Conservation (phyloP, 2,329 filamentous ascomycete species). For the Leptographium lundbergii region DNA sequence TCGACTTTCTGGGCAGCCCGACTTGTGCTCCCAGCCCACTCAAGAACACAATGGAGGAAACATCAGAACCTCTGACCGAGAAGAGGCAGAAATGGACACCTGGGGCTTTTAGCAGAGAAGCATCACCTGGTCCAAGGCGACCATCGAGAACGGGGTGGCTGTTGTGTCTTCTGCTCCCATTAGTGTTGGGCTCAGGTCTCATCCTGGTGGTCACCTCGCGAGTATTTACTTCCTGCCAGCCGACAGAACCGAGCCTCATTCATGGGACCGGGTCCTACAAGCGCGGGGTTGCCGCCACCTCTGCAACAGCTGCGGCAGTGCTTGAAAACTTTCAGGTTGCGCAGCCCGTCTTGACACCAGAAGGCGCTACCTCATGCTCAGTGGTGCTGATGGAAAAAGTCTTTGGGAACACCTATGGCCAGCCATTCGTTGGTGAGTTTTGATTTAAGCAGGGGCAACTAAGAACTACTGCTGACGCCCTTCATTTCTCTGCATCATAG, state of each 20-base stretch:
- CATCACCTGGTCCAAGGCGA: too few species aligned
- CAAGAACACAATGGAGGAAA: neutral
- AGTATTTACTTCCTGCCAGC: neutral
- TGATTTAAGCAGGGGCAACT: slow-evolving; percentile 13
- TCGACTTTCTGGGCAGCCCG: too few species aligned
- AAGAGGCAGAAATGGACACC: neutral
- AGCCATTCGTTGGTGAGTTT: slow-evolving; percentile 52
- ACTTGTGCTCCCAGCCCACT: neutral
- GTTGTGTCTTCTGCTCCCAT: neutral
- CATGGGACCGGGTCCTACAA: neutral
- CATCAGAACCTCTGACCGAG: slow-evolving; percentile 1
- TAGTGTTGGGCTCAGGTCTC: neutral
- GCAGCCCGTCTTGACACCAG: slow-evolving; percentile 46
- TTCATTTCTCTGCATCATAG: neutral
- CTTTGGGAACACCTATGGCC: slow-evolving; percentile 62
- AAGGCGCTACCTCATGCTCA: slow-evolving; percentile 31
- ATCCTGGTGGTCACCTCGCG: neutral
- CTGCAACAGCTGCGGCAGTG: slow-evolving; percentile 16
- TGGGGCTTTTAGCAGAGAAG: neutral
- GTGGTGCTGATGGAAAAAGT: slow-evolving; percentile 55
- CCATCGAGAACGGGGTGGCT: neutral
- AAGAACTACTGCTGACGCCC: slow-evolving; percentile 21
- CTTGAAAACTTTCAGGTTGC: slow-evolving; percentile 59
- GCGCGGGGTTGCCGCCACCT: slow-evolving; percentile 6
- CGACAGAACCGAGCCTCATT: neutral